Conservation (phyloP, 768 basidiomycete species). For the Tylopilus subfusipes region DNA sequence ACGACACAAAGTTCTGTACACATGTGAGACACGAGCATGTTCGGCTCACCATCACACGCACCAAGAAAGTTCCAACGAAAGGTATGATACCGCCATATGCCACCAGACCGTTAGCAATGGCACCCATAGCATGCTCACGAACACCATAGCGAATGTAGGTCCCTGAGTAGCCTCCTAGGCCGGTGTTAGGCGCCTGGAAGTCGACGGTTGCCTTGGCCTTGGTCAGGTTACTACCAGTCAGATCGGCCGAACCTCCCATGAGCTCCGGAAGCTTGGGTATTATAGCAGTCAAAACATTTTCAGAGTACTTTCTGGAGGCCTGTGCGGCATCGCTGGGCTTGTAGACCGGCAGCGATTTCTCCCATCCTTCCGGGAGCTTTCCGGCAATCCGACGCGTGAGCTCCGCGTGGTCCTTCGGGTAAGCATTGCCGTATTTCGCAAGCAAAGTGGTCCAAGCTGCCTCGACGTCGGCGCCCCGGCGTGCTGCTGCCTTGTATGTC, state of each 20-base stretch:
- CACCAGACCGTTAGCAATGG: constrained; percentile 85
- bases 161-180: constrained; percentile 79
- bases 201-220: constrained; percentile 81
- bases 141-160: constrained; percentile 96
- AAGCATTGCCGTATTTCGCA: constrained; percentile 66
- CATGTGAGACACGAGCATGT: constrained; percentile 7
- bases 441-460: constrained; percentile 70
- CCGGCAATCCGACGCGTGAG: constrained; percentile 82
- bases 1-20: constrained; percentile 83
- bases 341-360: constrained; percentile 81
- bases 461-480: constrained; percentile 73
- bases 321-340: constrained; percentile 78
- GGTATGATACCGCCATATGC: constrained; percentile 93
- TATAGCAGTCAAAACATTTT: constrained; percentile 79
- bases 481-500: constrained; percentile 60
- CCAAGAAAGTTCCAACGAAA: constrained; percentile 89
- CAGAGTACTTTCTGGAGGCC: constrained; percentile 90
- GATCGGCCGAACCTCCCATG: constrained; percentile 83
- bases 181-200: constrained; percentile 88
- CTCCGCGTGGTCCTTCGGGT: constrained; percentile 82
- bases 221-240: constrained; percentile 91
- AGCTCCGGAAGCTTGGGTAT: constrained; percentile 78
- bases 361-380: constrained; percentile 82
- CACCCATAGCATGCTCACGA: constrained; percentile 96
- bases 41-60: constrained; percentile 31